Percentiles rank a stretch among this genome's conserved stretches.
phyloP scores from a whole-genome alignment of 164 flowering plant species.

The Dillenia suffruticosa region DNA sequence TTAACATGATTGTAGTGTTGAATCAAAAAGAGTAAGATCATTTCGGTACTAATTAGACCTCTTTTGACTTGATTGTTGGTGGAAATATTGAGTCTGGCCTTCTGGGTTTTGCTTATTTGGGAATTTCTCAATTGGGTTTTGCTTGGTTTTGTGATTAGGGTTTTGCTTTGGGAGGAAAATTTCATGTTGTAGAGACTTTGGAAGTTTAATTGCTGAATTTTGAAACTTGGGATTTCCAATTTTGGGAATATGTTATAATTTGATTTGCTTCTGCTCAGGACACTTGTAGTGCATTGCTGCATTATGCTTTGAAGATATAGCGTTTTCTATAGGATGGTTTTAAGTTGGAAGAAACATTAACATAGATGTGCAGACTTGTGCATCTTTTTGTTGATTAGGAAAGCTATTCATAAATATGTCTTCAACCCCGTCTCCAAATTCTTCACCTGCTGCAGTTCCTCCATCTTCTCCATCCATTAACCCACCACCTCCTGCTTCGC shows the following conservation, averaged over 20 bases:
- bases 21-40: no score
- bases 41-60: no score
- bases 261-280: no score
- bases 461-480: slow-evolving; percentile 11
- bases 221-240: not conserved
- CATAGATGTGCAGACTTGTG: not conserved
- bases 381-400: no score
- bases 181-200: not conserved
- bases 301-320: no score
- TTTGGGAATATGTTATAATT: no score
- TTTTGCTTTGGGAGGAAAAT: not conserved
- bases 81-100: slow-evolving; percentile 4
- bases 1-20: not conserved
- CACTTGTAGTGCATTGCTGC: no score
- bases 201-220: not conserved
- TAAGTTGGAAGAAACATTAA: no score
- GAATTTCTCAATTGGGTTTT: no score
- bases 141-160: not conserved
- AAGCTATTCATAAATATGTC: slow-evolving; percentile 8
- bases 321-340: no score
- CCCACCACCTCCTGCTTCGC: slow-evolving; percentile 14
- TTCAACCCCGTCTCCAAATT: slow-evolving; percentile 14
- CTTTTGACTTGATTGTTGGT: slow-evolving; percentile 2
- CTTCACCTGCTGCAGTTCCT: slow-evolving; percentile 17
- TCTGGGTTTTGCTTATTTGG: slow-evolving; percentile 5